A percentile compares a stretch with the other conserved stretches of the same genome.
Conservation (phyloP, 2,329 filamentous ascomycete genomes). For the Zelopaecilomyces penicillatus region DNA sequence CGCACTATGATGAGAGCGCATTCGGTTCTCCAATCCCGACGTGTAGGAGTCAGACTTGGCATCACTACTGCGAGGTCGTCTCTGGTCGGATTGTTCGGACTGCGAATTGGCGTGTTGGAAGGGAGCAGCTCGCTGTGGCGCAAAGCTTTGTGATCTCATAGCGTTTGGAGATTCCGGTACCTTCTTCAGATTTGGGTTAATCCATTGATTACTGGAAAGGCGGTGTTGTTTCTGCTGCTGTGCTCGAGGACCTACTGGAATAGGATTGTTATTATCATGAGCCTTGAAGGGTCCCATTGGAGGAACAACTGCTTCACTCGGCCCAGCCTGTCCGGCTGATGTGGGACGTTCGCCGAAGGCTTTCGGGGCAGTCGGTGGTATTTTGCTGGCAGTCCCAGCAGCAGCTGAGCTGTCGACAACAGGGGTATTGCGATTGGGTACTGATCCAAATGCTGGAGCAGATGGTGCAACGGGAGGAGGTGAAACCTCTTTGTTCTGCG, state of each 20-base stretch:
- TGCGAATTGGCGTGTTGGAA: slow-evolving; percentile 28
- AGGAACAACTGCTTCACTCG: slow-evolving; percentile 24
- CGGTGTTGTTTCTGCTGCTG: slow-evolving; percentile 39
- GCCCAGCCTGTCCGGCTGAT: slow-evolving; percentile 32
- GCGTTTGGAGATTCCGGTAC: slow-evolving; percentile 44
- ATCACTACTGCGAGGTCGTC: slow-evolving; percentile 45
- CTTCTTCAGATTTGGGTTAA: slow-evolving; percentile 46
- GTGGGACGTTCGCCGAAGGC: slow-evolving; percentile 43
- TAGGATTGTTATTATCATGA: slow-evolving; percentile 33
- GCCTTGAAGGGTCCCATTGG: slow-evolving; percentile 35
- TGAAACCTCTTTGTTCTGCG: slow-evolving; percentile 43
- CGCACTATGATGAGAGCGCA: slow-evolving; percentile 32
- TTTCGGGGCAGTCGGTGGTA: slow-evolving; percentile 45
- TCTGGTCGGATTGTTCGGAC: slow-evolving; percentile 30
- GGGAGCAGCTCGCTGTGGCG: slow-evolving; percentile 31
- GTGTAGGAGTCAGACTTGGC: slow-evolving; percentile 36
- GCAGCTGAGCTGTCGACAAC: slow-evolving; percentile 22
- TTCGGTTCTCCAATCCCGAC: slow-evolving; percentile 24
- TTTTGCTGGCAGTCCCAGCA: slow-evolving; percentile 32
- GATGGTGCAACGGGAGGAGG: slow-evolving; percentile 50
- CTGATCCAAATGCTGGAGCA: slow-evolving; percentile 49
- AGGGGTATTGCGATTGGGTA: slow-evolving; percentile 37
- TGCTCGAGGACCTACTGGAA: slow-evolving; percentile 46
- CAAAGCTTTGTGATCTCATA: slow-evolving; percentile 42
- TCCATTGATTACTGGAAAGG: slow-evolving; percentile 52